Evolutionary conservation across 1,139 yeast genomes (phyloP).

Genomic region (Geotrichum aggregatum): DNA sequence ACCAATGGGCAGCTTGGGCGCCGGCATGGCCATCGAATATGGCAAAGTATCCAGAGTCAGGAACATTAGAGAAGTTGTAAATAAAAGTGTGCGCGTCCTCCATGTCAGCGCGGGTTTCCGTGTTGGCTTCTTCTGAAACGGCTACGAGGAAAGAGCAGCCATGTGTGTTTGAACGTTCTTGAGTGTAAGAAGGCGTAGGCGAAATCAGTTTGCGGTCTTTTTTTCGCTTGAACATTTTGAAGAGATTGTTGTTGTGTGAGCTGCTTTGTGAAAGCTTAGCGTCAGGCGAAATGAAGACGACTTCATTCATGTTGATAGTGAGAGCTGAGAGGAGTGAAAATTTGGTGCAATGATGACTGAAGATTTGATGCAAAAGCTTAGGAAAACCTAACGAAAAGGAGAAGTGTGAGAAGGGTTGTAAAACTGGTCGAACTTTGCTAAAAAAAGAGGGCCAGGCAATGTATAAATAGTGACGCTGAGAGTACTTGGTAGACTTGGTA

Average conservation of each 20-base stretch:
- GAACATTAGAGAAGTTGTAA: conserved; percentile 81
- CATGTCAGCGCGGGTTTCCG: conserved; percentile 76
- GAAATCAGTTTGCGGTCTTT: conserved; percentile 3
- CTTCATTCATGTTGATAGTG: not conserved
- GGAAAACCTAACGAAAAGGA: too few species aligned
- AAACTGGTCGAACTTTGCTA: too few species aligned
- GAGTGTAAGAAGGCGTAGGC: conserved; percentile 21
- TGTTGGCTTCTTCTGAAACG: conserved; percentile 72
- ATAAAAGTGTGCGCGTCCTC: conserved; percentile 95
- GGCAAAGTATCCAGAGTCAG: conserved; percentile 95
- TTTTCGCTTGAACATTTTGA: not conserved
- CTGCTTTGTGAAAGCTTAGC: not conserved
- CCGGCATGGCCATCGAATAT: conserved; percentile 99
- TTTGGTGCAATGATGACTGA: not conserved
- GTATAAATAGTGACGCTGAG: too few species aligned
- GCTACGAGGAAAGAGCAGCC: conserved; percentile 53
- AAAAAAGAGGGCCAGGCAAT: too few species aligned
- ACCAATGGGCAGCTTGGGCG: conserved; percentile 87
- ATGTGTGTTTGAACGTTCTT: conserved; percentile 17
- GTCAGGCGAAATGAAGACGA: not conserved
- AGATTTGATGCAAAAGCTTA: too few species aligned
- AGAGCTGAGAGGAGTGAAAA: not conserved
- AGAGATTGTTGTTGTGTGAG: not conserved
- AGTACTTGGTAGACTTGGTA: too few species aligned
- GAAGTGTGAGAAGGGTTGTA: too few species aligned